phyloP scores from a whole-genome alignment of 2,329 filamentous ascomycete genomes.

The Talaromyces sp. region DNA sequence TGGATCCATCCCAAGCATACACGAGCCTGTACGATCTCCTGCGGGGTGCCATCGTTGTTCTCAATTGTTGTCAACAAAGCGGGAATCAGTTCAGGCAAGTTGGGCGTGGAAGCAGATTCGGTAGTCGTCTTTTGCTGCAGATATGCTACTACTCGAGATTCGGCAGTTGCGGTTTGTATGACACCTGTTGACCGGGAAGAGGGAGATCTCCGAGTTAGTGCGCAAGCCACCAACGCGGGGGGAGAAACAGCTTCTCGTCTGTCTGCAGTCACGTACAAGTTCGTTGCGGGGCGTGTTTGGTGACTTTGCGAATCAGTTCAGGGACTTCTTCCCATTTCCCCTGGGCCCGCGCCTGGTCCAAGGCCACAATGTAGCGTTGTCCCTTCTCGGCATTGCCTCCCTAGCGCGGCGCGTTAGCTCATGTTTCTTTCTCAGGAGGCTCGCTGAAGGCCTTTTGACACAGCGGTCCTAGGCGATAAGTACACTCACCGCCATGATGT shows the following conservation, averaged over 20 bases:
- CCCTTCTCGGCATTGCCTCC: constrained; percentile 70
- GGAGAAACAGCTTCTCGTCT: constrained; percentile 1
- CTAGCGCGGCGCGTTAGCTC: constrained; percentile 35
- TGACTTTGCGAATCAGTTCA: constrained; percentile 88
- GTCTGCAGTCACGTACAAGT: constrained; percentile 63
- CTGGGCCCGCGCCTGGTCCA: constrained; percentile 85
- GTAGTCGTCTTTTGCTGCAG: constrained; percentile 41
- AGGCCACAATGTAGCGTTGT: constrained; percentile 74
- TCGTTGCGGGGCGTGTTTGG: constrained; percentile 86
- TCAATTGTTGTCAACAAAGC: constrained; percentile 57
- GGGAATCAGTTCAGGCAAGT: constrained; percentile 45
- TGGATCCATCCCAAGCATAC: constrained; percentile 85
- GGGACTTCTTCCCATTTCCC: constrained; percentile 84
- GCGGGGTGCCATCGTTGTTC: constrained; percentile 54
- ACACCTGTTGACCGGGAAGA: constrained; percentile 54
- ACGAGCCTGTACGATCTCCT: constrained; percentile 73
- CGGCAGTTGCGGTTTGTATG: constrained; percentile 69
- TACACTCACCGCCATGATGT: constrained; percentile 28
- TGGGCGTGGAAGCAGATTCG: constrained; percentile 41
- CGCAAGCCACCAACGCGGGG: constrained; percentile 16
- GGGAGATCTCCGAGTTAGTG: constrained; percentile 21
- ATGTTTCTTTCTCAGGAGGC: background rate
- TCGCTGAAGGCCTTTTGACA: background rate
- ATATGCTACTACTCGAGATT: constrained; percentile 65
- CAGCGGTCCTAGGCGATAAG: background rate